Percentiles rank a stretch among this genome's conserved stretches.
Evolutionary conservation across 2,329 filamentous ascomycete genomes (phyloP).

Genomic region (Neurospora sp.): DNA sequence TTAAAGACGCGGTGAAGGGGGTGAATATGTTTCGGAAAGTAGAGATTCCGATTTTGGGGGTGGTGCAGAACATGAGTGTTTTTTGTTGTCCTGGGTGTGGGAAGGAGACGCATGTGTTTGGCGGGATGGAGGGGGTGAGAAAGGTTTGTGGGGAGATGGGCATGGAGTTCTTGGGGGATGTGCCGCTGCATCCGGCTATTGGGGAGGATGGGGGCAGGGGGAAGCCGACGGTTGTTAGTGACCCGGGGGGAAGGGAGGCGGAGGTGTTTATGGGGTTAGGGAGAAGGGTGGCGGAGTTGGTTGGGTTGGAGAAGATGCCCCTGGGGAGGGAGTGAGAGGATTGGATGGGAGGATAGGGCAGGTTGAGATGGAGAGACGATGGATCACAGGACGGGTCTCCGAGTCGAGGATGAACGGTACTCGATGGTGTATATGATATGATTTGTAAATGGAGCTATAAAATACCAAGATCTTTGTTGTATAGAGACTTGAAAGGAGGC

Average conservation of each 20-base stretch:
- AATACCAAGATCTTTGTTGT: background rate
- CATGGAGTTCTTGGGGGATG: conserved; percentile 76
- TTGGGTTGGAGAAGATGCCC: conserved; percentile 24
- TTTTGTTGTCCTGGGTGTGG: conserved; percentile 74
- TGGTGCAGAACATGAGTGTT: conserved; percentile 87
- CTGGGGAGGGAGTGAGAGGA: background rate
- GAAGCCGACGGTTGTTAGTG: conserved; percentile 80
- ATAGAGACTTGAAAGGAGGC: background rate
- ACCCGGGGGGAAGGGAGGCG: conserved; percentile 66
- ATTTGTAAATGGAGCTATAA: background rate
- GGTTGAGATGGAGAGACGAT: background rate
- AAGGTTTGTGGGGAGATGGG: conserved; percentile 47
- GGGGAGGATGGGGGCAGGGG: conserved; percentile 81
- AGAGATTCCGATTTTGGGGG: conserved; percentile 68
- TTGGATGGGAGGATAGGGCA: background rate
- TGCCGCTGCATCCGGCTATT: conserved; percentile 78
- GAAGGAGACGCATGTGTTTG: conserved; percentile 67
- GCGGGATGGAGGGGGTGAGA: conserved; percentile 53
- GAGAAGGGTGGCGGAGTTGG: conserved; percentile 37
- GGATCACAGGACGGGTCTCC: background rate
- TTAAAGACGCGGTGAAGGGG: conserved; percentile 86
- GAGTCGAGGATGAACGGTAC: background rate
- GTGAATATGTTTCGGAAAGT: conserved; percentile 90
- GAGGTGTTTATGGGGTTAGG: conserved; percentile 65
- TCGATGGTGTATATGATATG: background rate